Evolutionary conservation across 768 basidiomycete species (phyloP), one percentile per base, ranked within the genome.

Genomic region (Kwoniella sp.): DNA sequence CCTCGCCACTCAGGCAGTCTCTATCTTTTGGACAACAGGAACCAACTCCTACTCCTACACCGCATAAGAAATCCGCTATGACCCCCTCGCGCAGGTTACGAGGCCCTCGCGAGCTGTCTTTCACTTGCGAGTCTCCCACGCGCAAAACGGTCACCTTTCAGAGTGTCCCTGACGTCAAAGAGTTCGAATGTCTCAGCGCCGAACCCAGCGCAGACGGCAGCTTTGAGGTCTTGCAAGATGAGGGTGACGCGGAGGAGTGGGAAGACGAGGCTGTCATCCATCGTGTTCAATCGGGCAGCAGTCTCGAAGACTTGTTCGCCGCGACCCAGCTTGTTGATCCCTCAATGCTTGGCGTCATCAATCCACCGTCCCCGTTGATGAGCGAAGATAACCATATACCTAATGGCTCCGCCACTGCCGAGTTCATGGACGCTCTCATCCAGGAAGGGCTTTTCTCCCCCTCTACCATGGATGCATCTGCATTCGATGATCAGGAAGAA

Each of bases 361-460:
- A 50, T 12, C 14, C 31, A 9, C 25, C 43, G 12, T 44, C 46
- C 10, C 50, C 46, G 5, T 20, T 39, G 6, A n/a, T 42, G 22
- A 46, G 39, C 36, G 48, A 46, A 15, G 56, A 51, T 26, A 52
- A 33, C 15, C 15, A 37, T 2, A 37, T 47, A 45, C 43, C 34
- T 3, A 55, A 62, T 36, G 65, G 65, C 40, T 65, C 61, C 8
- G 58, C 68, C 7, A 71, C 70, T 2, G 70, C 63, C 22, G 61
- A 62, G 17, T 71, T 69, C 45, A 68, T 74, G 56, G 61, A 70
- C 32, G 66, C 73, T 11, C 65, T 74, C 11, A 65, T 72, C 26
- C 65, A 65, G 42, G 73, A 74, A 55, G 73, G 73, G 8, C 62
- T 72, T 19, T 67, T 74, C 47, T 72, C 70, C 8, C 73, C 73